Evolutionary conservation across 805 yeast species (phyloP), one percentile per base, ranked within the genome.

Genomic region (Candida incommunis): DNA sequence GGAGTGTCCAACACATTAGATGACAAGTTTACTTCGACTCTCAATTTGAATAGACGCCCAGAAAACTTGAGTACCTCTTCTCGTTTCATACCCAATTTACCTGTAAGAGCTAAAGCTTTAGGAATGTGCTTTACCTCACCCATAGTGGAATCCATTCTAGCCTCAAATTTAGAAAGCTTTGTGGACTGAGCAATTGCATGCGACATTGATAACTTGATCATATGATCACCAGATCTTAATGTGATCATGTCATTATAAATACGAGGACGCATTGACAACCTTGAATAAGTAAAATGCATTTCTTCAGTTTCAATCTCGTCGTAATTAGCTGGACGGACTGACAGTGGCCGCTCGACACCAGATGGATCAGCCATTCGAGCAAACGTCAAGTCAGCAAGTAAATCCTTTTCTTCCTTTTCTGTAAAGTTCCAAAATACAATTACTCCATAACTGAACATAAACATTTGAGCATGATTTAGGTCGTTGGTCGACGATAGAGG

Each of bases 401-500:
- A 77, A 55, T 90, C 92, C 65, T 87, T 87, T 56, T 92, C 98
- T 58, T 92, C 96, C 4, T 75, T 69, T 58, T 87, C 96, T 2
- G 90, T 78, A 54, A 92, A 87, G 57, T 92, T 92, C 98, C 98
- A 92, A 57, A 92, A 88, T 20, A 92, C 96, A n/a, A 92, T 86
- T 13, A 90, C 94, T 20, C 98, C 98, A 59, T 92, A 92, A 44
- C 77, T 79, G 59, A 90, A 78, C 13, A 92, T 74, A 56, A 92
- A 92, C 69, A 92, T 72, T 56, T 90, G 97, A 0, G 96, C 72
- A 45, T 65, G 66, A 50, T 75, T 75, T 2, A 73, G 63, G 43
- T 72, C 66, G 47, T 76, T 78, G 0, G 46, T 47, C 13, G 48
- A 42, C 41, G 41, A 35, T 18, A 41, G 23, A 23, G 37, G 37